phyloP scores from a whole-genome alignment of 495 filamentous ascomycete species.

The Penicillium turbatum region DNA sequence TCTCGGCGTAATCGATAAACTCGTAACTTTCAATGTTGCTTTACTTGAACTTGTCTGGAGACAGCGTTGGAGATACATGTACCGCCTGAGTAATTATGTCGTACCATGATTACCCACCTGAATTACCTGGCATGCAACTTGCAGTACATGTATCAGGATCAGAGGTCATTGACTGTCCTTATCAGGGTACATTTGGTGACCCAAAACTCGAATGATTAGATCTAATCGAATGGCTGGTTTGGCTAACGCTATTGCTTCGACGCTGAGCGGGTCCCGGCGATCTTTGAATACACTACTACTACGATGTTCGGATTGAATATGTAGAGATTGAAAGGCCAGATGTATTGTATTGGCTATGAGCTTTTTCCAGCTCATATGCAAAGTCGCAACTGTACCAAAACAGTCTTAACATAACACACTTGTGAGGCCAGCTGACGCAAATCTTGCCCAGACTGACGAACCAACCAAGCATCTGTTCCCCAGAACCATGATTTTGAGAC shows the following conservation, averaged over 20 bases:
- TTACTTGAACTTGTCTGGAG: background rate
- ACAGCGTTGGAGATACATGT: background rate
- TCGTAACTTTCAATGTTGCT: background rate
- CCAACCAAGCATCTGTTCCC: constrained; percentile 38
- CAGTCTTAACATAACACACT: constrained; percentile 35
- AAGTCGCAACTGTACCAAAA: constrained; percentile 43
- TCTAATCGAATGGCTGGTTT: background rate
- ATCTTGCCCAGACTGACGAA: constrained; percentile 30
- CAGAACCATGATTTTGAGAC: constrained; percentile 29
- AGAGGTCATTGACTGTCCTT: background rate
- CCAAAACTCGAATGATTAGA: background rate
- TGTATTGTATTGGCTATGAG: constrained; percentile 43
- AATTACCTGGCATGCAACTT: background rate
- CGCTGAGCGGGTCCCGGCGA: background rate
- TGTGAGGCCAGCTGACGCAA: constrained; percentile 31
- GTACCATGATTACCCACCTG: background rate
- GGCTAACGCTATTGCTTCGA: background rate
- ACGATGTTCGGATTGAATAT: background rate
- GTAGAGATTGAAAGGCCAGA: constrained; percentile 28
- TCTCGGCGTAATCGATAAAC: background rate
- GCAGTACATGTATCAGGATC: background rate
- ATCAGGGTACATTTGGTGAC: background rate
- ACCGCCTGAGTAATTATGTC: background rate
- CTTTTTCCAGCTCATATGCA: constrained; percentile 38
- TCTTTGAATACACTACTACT: constrained; percentile 1